Evolutionary conservation across 2,329 filamentous ascomycete species (phyloP).

Genomic region (Trichophyton simii): DNA sequence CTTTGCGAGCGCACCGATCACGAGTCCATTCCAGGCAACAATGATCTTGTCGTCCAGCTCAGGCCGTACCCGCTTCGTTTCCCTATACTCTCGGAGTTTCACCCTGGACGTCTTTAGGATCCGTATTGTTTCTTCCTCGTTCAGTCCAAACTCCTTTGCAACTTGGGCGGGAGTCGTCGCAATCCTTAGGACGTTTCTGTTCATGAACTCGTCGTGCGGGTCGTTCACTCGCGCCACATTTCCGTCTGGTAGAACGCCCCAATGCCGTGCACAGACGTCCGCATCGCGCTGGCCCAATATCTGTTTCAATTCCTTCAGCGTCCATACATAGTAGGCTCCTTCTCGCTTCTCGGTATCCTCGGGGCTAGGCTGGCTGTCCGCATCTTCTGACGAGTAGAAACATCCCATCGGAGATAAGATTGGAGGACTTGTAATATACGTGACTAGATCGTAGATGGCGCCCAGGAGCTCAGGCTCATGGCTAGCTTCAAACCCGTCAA

Average conservation of each 20-base stretch:
- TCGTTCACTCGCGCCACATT: constrained; percentile 77
- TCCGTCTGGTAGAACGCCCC: constrained; percentile 69
- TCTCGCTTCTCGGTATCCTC: constrained; percentile 72
- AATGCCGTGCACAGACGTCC: constrained; percentile 67
- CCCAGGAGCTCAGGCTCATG: constrained; percentile 61
- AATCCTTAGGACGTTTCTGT: constrained; percentile 76
- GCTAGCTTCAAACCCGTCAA: constrained; percentile 68
- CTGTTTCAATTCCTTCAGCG: constrained; percentile 67
- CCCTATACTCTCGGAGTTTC: constrained; percentile 58
- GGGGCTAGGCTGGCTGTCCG: constrained; percentile 65
- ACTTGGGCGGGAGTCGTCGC: constrained; percentile 55
- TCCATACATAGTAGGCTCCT: constrained; percentile 93
- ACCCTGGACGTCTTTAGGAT: constrained; percentile 55
- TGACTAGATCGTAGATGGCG: constrained; percentile 66
- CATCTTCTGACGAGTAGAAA: constrained; percentile 80
- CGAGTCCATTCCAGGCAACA: constrained; percentile 76
- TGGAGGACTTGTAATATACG: constrained; percentile 66
- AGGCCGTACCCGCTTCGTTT: constrained; percentile 62
- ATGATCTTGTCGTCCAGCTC: constrained; percentile 80
- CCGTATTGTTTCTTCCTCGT: constrained; percentile 53
- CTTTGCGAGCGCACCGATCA: constrained; percentile 68
- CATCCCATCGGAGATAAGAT: constrained; percentile 58
- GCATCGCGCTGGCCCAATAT: constrained; percentile 58
- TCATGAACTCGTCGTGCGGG: constrained; percentile 84
- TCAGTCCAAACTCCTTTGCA: constrained; percentile 60